Evolutionary conservation across 768 basidiomycete genomes (phyloP), one percentile per base, ranked within the genome.

Genomic region (Xerocomellus amylosporus): DNA sequence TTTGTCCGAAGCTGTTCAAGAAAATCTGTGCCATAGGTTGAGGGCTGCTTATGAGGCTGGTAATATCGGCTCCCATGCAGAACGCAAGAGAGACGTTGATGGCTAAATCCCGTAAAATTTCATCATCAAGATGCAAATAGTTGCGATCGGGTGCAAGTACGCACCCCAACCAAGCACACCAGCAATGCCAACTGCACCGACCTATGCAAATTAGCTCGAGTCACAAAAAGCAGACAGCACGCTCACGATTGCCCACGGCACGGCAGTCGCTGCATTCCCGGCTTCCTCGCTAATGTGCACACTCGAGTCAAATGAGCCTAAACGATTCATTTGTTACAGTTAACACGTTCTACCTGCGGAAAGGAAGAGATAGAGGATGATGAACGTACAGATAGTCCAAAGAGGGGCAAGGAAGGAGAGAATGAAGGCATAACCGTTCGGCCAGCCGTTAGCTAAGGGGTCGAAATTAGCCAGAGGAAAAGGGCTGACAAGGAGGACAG

Each of bases 271-370:
- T 10, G 83, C 83, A 56, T 85, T 84, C 3, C 72, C 68, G 6
- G 81, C 79, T 58, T 83, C 75, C 61, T 82, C 77, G 44, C 79
- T 81, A 31, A 82, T 81, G 56, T 82, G 80, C 2, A 82, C 77
- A 41, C 72, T 72, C 2, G 77, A 74, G 55, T 83, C 82, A 60
- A 80, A 82, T 12, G 69, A 67, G 37, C 72, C 75, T 76, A 20
- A 8, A 44, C 10, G 9, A 31, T 31, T 31, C 10, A 3, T 7
- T 26, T 24, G 34, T 2, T 26, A 26, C 26, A 12, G 31, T 58
- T 19, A 55, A 45, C 5, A 49, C 14, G 2, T 3, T 30, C 50
- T 12, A 12, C 30, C 5, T n/a, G 6, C 15, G 3, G 5, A 24
- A 46, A 19, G 9, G 26, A 39, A 26, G 14, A 12, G 31, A 31